phyloP scores from a whole-genome alignment of 345 rosid species.

The Eucalyptus tenuipes region DNA sequence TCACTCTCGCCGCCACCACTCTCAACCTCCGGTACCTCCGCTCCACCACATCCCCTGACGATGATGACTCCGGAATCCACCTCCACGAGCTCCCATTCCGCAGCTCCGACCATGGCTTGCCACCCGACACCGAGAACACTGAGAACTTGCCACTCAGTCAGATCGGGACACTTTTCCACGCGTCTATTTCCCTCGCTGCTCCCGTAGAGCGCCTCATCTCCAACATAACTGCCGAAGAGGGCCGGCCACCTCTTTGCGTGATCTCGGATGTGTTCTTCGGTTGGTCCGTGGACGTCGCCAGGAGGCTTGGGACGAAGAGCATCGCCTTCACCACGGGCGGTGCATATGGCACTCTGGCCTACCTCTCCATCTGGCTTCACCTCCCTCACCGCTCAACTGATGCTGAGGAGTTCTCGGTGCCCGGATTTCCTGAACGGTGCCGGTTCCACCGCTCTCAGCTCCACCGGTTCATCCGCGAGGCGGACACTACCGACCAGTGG shows the following conservation, averaged over 20 bases:
- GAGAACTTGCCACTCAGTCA: slow-evolving; percentile 3
- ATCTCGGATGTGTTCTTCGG: background rate
- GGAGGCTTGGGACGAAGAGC: background rate
- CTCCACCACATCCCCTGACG: background rate
- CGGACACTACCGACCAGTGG: background rate
- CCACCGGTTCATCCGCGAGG: background rate
- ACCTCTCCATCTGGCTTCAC: slow-evolving; percentile 21
- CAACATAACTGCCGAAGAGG: background rate
- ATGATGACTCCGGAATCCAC: background rate
- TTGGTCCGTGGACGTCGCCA: background rate
- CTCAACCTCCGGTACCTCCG: slow-evolving; percentile 17
- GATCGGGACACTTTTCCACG: background rate
- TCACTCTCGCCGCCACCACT: slow-evolving; percentile 30
- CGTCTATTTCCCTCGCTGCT: background rate
- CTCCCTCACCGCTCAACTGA: slow-evolving; percentile 19
- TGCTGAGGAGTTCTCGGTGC: slow-evolving; percentile 15
- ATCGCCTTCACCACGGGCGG: background rate
- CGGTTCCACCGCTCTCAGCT: background rate
- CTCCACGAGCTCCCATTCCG: slow-evolving; percentile 15
- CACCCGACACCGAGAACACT: slow-evolving; percentile 22
- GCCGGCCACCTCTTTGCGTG: slow-evolving; percentile 3
- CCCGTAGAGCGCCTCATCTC: background rate
- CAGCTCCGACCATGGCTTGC: slow-evolving; percentile 21
- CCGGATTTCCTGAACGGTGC: background rate
- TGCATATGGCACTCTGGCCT: background rate